Base-by-base conservation (phyloP, 2,329 filamentous ascomycete genomes). In the Cytospora schulzeri region DNA sequence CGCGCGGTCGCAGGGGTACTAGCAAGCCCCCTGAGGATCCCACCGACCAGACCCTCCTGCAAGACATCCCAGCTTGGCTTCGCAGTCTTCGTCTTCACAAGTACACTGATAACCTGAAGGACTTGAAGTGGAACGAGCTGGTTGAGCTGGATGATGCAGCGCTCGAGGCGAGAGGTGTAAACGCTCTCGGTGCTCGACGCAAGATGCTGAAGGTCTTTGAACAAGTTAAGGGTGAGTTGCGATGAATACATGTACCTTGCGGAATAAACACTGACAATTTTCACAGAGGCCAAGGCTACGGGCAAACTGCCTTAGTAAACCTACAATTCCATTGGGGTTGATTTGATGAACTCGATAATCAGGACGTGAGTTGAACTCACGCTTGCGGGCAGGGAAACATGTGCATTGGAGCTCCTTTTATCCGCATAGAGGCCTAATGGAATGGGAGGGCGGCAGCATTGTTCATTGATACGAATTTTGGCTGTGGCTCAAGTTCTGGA, bases 131-230 rank as follows among this genome's bases (percentile, higher is more conserved):
- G 95, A 91, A 90, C 31, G 95, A 99, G 61, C 80, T 99, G 71
- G 82, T 99, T 66, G 91, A 95, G 76, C 81, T 99, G 70, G 92
- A 97, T 72, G 95, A 99, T 71, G 93, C 93, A 74, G 93, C 92
- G 57, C 82, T 99, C 68, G 94, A 98, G 79, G 91, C 92, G 29
- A 90, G 92, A 60, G 95, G 95, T 57, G 95, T 99, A 35, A 97
- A 97, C 76, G 95, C 95, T 61, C 85, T 98, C 63, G 95, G 95
- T 71, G 95, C 95, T 22, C 85, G 95, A 70, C 91, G 94, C 75
- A 99, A 99, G 85, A 96, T 99, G 92, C 81, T 99, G 67, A 99
- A 99, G 87, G 95, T 98, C 63, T 98, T 98, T 78, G 95, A 98
- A 72, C 93, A 97, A 81, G 94, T 98, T 73, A 92, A 88, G 78